phyloP scores from a whole-genome alignment of 139 green algal genomes.

The Dunaliella sp. region DNA sequence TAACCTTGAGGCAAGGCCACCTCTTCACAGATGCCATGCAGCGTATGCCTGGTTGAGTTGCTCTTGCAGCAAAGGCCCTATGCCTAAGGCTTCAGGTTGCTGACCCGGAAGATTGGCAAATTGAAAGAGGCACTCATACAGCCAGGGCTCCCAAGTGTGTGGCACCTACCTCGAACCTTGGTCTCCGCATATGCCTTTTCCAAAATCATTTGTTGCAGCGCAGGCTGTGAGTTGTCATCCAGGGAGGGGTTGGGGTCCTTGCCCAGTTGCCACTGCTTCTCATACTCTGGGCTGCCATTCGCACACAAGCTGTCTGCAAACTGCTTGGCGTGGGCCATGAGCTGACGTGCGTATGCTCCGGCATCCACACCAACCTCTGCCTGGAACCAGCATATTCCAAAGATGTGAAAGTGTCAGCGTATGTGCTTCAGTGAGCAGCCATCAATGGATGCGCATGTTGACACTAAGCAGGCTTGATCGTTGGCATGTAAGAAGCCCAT shows the following conservation, averaged over 20 bases:
- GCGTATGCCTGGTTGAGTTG: no score
- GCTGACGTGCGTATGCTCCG: constrained; percentile 72
- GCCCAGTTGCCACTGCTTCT: constrained; percentile 8
- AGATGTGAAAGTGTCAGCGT: no score
- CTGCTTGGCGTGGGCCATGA: constrained; percentile 72
- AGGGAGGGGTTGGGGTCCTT: neutral
- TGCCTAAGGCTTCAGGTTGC: no score
- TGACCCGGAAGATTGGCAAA: no score
- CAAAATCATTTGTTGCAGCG: constrained; percentile 17
- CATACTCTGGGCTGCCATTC: neutral
- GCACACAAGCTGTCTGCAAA: constrained; percentile 28
- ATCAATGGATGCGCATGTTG: no score
- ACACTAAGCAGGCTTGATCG: no score
- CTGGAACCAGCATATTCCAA: no score
- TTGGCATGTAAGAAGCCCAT: no score
- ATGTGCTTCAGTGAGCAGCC: no score
- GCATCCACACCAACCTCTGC: constrained; percentile 76
- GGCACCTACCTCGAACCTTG: constrained; percentile 17
- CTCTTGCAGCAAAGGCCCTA: no score
- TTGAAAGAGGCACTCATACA: neutral
- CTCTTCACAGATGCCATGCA: no score
- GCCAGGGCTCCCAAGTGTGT: neutral
- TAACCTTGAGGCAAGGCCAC: no score
- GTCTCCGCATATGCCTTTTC: constrained; percentile 23
- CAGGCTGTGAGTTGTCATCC: neutral